These are phyloP conservation scores for Xylaria intraflava DNA, from an alignment of 495 filamentous ascomycete genomes.

Conservation along the genomic window DNA sequence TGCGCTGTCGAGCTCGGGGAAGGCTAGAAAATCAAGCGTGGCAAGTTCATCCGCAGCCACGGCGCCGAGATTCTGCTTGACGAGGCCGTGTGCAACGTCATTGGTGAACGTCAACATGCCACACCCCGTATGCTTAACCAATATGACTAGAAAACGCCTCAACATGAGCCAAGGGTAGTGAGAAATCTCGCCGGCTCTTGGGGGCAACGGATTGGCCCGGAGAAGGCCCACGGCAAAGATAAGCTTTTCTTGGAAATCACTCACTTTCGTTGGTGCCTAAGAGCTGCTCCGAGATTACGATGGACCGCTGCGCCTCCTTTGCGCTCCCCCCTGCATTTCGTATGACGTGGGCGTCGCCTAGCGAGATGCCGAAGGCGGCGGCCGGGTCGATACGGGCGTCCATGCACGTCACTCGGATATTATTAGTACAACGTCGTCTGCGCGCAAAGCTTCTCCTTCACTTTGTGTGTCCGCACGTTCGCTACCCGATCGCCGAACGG, in stretches of 20 bases:
- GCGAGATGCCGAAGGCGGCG: conserved; percentile 62
- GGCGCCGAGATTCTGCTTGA: conserved; percentile 51
- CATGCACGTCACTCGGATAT: conserved; percentile 60
- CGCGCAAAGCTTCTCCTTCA: no score
- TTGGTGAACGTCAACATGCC: conserved; percentile 80
- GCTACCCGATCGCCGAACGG: neutral
- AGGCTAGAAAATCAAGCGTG: conserved; percentile 56
- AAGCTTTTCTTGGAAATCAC: neutral
- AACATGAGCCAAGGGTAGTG: neutral
- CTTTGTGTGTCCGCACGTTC: neutral
- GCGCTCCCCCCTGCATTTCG: conserved; percentile 69
- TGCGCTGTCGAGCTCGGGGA: conserved; percentile 55
- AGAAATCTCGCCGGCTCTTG: neutral
- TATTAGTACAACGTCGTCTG: neutral
- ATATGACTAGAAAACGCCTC: conserved; percentile 36
- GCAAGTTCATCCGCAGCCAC: conserved; percentile 36
- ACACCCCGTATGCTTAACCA: conserved; percentile 76
- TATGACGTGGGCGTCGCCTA: conserved; percentile 77
- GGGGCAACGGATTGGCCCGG: no score
- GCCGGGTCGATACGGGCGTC: conserved; percentile 74
- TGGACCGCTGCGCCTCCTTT: conserved; percentile 61
- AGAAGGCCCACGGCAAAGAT: neutral
- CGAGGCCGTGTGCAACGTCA: conserved; percentile 49
- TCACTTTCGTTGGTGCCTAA: conserved; percentile 64
- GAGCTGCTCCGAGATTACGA: conserved; percentile 76